Evolutionary conservation across 2,329 filamentous ascomycete genomes (phyloP).

Genomic region (Phoma herbarum): DNA sequence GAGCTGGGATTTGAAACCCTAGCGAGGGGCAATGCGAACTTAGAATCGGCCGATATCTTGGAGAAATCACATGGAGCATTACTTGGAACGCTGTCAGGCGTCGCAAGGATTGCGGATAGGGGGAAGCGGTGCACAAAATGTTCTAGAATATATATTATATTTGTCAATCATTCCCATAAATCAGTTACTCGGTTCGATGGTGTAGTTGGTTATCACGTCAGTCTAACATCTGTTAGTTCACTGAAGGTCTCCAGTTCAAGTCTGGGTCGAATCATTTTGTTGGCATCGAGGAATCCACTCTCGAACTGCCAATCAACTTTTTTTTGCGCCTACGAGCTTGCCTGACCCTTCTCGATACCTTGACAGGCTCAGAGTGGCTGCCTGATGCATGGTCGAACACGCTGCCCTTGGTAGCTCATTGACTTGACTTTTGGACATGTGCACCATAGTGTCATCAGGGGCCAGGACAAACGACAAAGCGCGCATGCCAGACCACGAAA

Average conservation of each 20-base stretch:
- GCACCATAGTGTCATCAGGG: neutral
- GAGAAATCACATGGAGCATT: too few relatives aligned
- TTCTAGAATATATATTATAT: too few relatives aligned
- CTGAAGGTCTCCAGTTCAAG: neutral
- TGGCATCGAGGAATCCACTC: neutral
- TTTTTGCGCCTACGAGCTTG: neutral
- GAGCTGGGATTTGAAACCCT: too few relatives aligned
- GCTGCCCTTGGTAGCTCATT: neutral
- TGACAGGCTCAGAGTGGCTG: neutral
- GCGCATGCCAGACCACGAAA: neutral
- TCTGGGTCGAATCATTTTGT: neutral
- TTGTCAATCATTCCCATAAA: too few relatives aligned
- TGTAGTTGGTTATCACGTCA: conserved; percentile 59
- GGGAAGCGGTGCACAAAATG: too few relatives aligned
- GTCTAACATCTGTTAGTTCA: conserved; percentile 49
- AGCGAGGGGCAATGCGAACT: neutral
- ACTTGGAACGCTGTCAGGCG: too few relatives aligned
- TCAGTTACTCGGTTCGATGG: conserved; percentile 32
- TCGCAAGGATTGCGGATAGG: too few relatives aligned
- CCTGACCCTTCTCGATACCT: too few relatives aligned
- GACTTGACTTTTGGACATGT: neutral
- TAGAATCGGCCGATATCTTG: too few relatives aligned
- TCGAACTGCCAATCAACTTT: neutral
- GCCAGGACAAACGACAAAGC: too few relatives aligned
- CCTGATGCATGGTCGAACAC: neutral